These are phyloP conservation scores for Cryptosporidium ryanae DNA, from an alignment of 169 alveolate species.

Conservation along the genomic window DNA sequence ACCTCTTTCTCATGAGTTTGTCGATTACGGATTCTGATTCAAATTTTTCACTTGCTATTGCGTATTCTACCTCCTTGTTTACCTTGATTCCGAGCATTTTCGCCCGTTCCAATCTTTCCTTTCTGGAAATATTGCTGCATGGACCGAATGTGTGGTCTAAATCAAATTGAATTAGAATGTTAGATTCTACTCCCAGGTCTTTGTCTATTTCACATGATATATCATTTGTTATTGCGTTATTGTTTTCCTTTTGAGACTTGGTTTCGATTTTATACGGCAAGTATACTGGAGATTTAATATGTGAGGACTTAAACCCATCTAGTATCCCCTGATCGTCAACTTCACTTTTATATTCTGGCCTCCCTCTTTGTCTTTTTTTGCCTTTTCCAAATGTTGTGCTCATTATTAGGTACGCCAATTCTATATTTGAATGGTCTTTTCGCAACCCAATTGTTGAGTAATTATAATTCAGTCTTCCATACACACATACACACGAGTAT, in stretches of 20 bases:
- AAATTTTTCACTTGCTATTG: neutral
- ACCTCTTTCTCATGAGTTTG: conserved; percentile 1
- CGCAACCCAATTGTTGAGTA: no score
- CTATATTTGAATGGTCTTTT: no score
- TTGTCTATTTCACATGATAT: neutral
- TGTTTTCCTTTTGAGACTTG: conserved; percentile 1
- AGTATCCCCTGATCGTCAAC: conserved; percentile 13
- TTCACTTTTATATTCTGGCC: neutral
- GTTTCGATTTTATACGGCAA: neutral
- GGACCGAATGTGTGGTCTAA: conserved; percentile 45
- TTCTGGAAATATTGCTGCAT: conserved; percentile 52
- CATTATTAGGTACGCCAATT: no score
- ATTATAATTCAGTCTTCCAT: no score
- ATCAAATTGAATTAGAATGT: conserved; percentile 7
- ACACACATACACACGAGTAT: no score
- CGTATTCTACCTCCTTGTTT: neutral
- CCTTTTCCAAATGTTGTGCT: no score
- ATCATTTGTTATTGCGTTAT: neutral
- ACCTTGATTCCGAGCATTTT: conserved; percentile 21
- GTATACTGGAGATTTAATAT: no score
- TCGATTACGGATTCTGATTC: conserved; percentile 25
- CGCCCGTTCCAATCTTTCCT: conserved; percentile 41
- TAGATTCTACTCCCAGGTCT: neutral
- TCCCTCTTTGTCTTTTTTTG: neutral
- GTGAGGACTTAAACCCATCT: conserved; percentile 7